A percentile compares a stretch with the other conserved stretches of the same genome.
Conservation (phyloP, 1,284 basidiomycete species). For the Prillingera fragicola region DNA sequence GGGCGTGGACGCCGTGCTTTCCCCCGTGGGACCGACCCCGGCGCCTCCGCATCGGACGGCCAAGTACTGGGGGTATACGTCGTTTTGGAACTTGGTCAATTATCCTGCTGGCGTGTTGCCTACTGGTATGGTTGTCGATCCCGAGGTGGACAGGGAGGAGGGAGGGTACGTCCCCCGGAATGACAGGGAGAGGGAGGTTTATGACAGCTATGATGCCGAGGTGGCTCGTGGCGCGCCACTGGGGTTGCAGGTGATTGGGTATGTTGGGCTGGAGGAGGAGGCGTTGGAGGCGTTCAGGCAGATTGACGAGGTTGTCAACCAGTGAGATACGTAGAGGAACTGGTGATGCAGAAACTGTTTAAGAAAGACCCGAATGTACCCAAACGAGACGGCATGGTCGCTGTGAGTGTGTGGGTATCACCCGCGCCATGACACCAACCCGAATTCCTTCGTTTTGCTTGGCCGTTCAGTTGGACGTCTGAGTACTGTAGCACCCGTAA, state of each 20-base stretch:
- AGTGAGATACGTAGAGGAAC: too few species aligned
- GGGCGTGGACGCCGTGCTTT: conserved; percentile 38
- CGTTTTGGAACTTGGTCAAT: conserved; percentile 63
- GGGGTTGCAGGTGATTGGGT: conserved; percentile 14
- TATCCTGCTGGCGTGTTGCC: conserved; percentile 65
- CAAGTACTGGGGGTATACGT: conserved; percentile 55
- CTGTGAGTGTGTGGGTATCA: too few species aligned
- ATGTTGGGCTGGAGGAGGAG: conserved; percentile 14
- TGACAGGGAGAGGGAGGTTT: conserved; percentile 46
- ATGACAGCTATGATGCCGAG: conserved; percentile 21
- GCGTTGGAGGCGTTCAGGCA: conserved; percentile 4
- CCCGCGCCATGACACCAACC: too few species aligned
- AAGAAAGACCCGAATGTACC: too few species aligned
- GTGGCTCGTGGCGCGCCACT: conserved; percentile 11
- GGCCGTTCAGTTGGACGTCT: too few species aligned
- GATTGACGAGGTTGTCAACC: conserved; percentile 6
- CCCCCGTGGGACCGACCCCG: conserved; percentile 32
- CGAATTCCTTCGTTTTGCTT: too few species aligned
- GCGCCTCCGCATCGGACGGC: conserved; percentile 32
- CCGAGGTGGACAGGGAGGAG: conserved; percentile 31
- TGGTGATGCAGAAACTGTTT: too few species aligned
- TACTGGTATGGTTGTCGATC: conserved; percentile 57
- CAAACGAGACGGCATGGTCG: too few species aligned
- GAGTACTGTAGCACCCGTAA: too few species aligned
- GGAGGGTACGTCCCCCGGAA: conserved; percentile 50